These are phyloP conservation scores for Tricholomella constricta DNA, from an alignment of 768 basidiomycete species.

Conservation along the genomic window DNA sequence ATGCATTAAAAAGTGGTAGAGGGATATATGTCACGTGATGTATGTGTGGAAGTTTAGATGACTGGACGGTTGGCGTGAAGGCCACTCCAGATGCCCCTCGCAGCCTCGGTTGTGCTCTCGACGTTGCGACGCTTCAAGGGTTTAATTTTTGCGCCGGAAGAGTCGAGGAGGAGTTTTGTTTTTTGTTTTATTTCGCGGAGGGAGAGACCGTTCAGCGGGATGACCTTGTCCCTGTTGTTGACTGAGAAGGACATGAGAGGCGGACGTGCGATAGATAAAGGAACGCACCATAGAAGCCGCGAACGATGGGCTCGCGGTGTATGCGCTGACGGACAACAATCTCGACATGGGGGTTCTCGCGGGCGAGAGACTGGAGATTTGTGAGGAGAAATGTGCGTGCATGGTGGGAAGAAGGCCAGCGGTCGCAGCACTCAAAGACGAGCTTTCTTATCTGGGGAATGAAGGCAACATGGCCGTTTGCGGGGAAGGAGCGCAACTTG, in stretches of 20 bases:
- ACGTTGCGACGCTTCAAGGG: slow-evolving; percentile 75
- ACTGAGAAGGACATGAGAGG: slow-evolving; percentile 43
- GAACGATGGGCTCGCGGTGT: slow-evolving; percentile 74
- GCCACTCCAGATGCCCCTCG: slow-evolving; percentile 90
- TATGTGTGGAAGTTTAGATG: slow-evolving; percentile 34
- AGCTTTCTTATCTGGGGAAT: slow-evolving; percentile 81
- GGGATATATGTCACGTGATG: slow-evolving; percentile 30
- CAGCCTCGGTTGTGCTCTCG: slow-evolving; percentile 76
- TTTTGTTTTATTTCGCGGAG: slow-evolving; percentile 76
- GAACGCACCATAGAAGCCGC: slow-evolving; percentile 79
- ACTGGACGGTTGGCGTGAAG: slow-evolving; percentile 74
- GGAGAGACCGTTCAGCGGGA: slow-evolving; percentile 75
- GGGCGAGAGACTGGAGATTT: slow-evolving; percentile 65
- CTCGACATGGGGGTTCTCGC: slow-evolving; percentile 79
- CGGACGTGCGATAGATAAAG: slow-evolving; percentile 11
- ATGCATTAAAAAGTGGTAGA: slow-evolving; percentile 4
- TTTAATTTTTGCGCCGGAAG: slow-evolving; percentile 85
- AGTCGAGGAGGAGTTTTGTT: slow-evolving; percentile 80
- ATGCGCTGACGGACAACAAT: slow-evolving; percentile 78
- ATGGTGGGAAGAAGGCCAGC: slow-evolving; percentile 74
- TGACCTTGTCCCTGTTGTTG: slow-evolving; percentile 87
- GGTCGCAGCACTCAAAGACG: slow-evolving; percentile 88
- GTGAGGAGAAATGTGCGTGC: slow-evolving; percentile 70
- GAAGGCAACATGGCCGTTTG: slow-evolving; percentile 76
- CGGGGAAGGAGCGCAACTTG: slow-evolving; percentile 54